Evolutionary conservation across 345 rosid genomes (phyloP).

Genomic region (Gynandropsis gynandra): DNA sequence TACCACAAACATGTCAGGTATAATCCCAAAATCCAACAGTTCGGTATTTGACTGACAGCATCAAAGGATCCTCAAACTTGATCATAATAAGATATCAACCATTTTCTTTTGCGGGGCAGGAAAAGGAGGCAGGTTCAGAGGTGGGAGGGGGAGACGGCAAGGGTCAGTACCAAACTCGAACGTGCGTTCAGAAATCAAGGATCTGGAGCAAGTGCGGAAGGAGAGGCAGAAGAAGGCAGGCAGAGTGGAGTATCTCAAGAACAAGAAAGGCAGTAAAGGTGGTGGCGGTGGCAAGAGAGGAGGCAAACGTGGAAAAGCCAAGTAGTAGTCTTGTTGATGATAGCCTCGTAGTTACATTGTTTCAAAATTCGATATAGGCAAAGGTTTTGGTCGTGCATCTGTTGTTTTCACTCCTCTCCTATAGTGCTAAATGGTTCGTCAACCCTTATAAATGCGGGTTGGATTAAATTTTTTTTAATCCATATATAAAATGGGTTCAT

Average conservation of each 20-base stretch:
- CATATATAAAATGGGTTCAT: too few species aligned
- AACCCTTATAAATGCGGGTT: too few species aligned
- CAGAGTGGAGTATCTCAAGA: constrained; percentile 48
- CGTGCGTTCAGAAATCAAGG: constrained; percentile 76
- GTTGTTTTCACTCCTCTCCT: too few species aligned
- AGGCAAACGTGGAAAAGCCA: constrained; percentile 26
- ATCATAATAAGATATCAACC: constrained; percentile 2
- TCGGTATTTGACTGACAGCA: background rate
- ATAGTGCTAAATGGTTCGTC: too few species aligned
- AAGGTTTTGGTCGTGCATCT: too few species aligned
- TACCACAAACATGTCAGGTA: constrained; percentile 35
- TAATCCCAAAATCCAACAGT: background rate
- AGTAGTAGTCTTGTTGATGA: too few species aligned
- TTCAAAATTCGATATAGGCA: too few species aligned
- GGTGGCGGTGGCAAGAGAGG: too few species aligned
- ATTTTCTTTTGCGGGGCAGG: constrained; percentile 28
- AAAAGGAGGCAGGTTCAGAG: constrained; percentile 37
- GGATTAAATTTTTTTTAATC: too few species aligned
- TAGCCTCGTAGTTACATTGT: too few species aligned
- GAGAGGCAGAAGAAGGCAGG: constrained; percentile 75
- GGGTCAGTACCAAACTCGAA: constrained; percentile 57
- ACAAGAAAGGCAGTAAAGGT: constrained; percentile 44
- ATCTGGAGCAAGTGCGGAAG: constrained; percentile 86
- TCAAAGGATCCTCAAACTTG: background rate
- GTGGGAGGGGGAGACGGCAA: constrained; percentile 39